Percentiles rank a stretch among this genome's conserved stretches.
These are phyloP conservation scores for Cladosporium halotolerans DNA, from an alignment of 2,329 filamentous ascomycete genomes.

Conservation along the genomic window DNA sequence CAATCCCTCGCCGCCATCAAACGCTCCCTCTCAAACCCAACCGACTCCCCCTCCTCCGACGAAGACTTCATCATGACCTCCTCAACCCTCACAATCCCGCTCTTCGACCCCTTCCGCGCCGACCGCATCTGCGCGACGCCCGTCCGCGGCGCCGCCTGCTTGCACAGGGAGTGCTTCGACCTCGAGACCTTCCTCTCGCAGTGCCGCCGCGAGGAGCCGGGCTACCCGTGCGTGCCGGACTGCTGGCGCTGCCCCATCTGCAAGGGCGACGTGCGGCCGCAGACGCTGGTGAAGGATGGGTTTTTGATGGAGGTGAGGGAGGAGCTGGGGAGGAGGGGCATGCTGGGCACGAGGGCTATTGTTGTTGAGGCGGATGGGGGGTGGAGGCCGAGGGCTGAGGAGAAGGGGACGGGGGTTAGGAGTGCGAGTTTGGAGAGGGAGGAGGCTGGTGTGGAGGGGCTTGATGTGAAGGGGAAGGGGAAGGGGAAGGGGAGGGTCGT, in stretches of 20 bases:
- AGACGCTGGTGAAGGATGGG: conserved; percentile 62
- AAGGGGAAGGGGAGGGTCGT: conserved; percentile 11
- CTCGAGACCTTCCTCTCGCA: conserved; percentile 72
- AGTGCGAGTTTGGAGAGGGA: conserved; percentile 24
- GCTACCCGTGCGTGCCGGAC: conserved; percentile 46
- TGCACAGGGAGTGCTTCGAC: conserved; percentile 85
- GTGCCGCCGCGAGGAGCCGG: conserved; percentile 41
- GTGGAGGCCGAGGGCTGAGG: conserved; percentile 47
- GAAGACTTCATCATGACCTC: conserved; percentile 44
- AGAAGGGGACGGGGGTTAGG: conserved; percentile 21
- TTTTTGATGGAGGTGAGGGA: conserved; percentile 62
- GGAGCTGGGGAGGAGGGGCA: conserved; percentile 33
- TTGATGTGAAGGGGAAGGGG: neutral
- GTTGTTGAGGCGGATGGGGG: conserved; percentile 56
- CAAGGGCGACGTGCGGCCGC: conserved; percentile 66
- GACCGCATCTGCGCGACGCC: conserved; percentile 59
- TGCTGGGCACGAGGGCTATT: conserved; percentile 51
- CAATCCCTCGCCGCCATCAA: conserved; percentile 55
- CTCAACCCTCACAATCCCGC: conserved; percentile 36
- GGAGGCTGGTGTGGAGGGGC: conserved; percentile 10
- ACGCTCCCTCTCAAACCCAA: conserved; percentile 34
- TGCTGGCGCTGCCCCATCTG: conserved; percentile 88
- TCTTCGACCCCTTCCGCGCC: conserved; percentile 43
- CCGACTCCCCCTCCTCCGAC: conserved; percentile 32
- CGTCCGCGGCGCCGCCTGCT: conserved; percentile 62